Evolutionary conservation across 208 protist species (phyloP), one percentile per base, ranked within the genome.

Genomic region (Wallacemonas sp.): DNA sequence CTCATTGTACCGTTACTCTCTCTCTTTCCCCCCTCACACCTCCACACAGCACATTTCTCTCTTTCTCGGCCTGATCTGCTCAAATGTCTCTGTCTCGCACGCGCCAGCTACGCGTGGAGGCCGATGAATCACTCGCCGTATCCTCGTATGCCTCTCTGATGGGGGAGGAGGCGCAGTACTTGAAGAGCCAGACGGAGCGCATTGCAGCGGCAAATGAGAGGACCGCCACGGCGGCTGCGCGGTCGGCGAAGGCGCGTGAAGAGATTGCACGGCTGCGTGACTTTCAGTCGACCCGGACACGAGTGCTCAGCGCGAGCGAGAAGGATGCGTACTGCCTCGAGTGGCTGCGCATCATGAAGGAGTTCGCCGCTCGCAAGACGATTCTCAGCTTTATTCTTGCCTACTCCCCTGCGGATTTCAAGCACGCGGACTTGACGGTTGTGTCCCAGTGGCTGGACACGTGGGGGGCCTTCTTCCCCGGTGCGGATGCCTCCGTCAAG

Each of bases 391-490:
- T 70, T 42, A 30, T 86, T n/a, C 68, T 86, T 12, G 66, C 66
- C 12, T 84, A 89, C 68, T 75, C 76, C 14, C 58, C 70, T 17
- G 72, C 72, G 44, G 79, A 85, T 51, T 78, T 82, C 42, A 78
- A 72, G 55, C 47, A 67, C 47, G 76, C 74, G 22, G 76, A 81
- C 49, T 49, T 89, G 17, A 72, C 58, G 45, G 67, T 70, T 31
- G 80, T 86, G 21, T 75, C 79, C 2, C 65, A 63, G 51, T 89
- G 82, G 72, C 72, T 85, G 2, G 85, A 90, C 59, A 83, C 73
- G 26, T 91, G 82, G 84, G 73, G 66, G 2, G 53, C 70, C n/a
- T 90, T 90, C 53, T 77, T 79, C 60, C 39, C 66, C 21, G 63
- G 69, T 0, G 68, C 73, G 11, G 65, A 88, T 47, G 38, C 39